A percentile compares a stretch with the other conserved stretches of the same genome.
Evolutionary conservation across 805 yeast genomes (phyloP).

Genomic region (Candida montana): DNA sequence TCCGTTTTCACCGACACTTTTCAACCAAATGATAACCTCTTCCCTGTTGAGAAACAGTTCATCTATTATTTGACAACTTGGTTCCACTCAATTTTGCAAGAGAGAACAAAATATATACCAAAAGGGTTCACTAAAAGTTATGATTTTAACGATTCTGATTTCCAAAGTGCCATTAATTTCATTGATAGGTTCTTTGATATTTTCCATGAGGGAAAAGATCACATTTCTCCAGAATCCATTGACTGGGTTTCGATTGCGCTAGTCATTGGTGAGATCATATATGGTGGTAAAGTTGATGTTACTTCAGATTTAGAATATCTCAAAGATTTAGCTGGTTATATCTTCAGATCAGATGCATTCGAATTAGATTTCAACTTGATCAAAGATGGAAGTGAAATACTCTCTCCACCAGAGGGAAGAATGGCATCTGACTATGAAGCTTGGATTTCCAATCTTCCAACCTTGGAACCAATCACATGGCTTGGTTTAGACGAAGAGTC

Average conservation of each 20-base stretch:
- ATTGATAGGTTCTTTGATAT: constrained; percentile 38
- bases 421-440: constrained; percentile 27
- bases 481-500: constrained; percentile 42
- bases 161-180: constrained; percentile 41
- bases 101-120: constrained; percentile 54
- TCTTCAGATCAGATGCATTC: constrained; percentile 39
- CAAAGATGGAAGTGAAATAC: constrained; percentile 19
- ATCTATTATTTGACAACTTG: constrained; percentile 55
- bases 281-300: constrained; percentile 58
- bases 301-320: constrained; percentile 36
- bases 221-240: constrained; percentile 38
- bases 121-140: constrained; percentile 55
- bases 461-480: constrained; percentile 48
- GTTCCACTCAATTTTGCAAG: constrained; percentile 63
- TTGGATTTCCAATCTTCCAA: constrained; percentile 56
- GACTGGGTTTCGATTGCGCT: constrained; percentile 51
- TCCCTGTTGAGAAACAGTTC: constrained; percentile 41
- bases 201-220: constrained; percentile 21
- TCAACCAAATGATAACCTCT: constrained; percentile 16
- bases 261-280: constrained; percentile 49
- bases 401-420: constrained; percentile 44
- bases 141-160: constrained; percentile 74
- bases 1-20: constrained; percentile 30
- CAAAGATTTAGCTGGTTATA: constrained; percentile 26
- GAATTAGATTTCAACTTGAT: constrained; percentile 39